Evolutionary conservation across 2,329 filamentous ascomycete species (phyloP), one percentile per base, ranked within the genome.

Genomic region (Colletotrichum lindemuthianum): DNA sequence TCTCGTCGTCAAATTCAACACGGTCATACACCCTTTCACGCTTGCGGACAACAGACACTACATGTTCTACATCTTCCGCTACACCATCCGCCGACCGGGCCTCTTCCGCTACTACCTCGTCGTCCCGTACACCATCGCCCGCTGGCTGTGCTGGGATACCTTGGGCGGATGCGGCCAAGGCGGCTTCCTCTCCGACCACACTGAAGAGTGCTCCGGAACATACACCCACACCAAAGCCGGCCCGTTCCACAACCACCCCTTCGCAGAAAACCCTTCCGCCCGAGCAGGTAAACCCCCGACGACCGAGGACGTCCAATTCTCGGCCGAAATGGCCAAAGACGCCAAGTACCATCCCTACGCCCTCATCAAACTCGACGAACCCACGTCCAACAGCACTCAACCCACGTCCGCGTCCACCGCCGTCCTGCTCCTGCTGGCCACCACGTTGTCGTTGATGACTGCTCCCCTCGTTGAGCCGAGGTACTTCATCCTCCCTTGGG

Each of bases 11-110:
- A 86, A 87, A 67, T 90, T 86, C 83, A 98, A 97, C 82, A 99
- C 96, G 39, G 90, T 97, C 67, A 87, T 98, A 47, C 96, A 99
- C 73, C 95, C 96, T 0, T 99, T 98, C 75, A 97, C 94, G 0
- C 85, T 98, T 1, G 96, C 96, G 39, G 96, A 99, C 77, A 99
- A 99, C 76, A 85, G 96, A 2, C 96, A 99, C 76, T 99, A 97
- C 80, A 90, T 97, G 75, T 99, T 99, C 77, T 99, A 99, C 79
- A 82, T 97, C 65, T 99, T 99, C 81, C 89, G 93, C 1, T 88
- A 93, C 72, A 89, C 91, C 6, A 89, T 98, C 41, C 85, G 91
- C 2, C 84, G 84, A 6, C 86, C 92, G 45, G 80, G 82, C 1
- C 77, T 81, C 15, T 77, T 92, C 55, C 89, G 89, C 40, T 93